phyloP scores from a whole-genome alignment of 106 monocot species.

The Agapanthus africanus region DNA sequence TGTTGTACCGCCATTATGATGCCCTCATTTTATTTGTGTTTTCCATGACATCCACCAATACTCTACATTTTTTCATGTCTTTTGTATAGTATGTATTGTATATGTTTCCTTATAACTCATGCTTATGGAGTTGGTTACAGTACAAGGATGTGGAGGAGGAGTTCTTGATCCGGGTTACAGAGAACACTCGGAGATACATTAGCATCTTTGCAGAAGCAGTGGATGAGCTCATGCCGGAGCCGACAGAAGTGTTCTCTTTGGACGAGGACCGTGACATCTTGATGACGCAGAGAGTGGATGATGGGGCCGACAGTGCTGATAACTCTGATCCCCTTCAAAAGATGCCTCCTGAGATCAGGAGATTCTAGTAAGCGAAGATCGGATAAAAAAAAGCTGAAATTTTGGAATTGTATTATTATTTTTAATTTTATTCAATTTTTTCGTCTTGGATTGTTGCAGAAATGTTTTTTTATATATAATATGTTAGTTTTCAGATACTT shows the following conservation, averaged over 20 bases:
- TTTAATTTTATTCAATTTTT: not conserved
- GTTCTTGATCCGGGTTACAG: constrained; percentile 74
- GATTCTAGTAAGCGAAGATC: constrained; percentile 69
- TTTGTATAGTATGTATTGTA: not conserved
- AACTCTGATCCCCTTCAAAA: constrained; percentile 61
- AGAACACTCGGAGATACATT: constrained; percentile 81
- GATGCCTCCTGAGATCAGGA: constrained; percentile 93
- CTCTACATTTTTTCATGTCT: not conserved
- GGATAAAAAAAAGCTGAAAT: not conserved
- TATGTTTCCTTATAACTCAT: too few relatives aligned
- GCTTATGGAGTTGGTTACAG: constrained; percentile 23
- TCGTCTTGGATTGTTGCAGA: not conserved
- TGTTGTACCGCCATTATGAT: too few relatives aligned
- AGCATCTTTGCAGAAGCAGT: constrained; percentile 71
- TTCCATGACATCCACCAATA: not conserved
- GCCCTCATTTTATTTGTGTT: too few relatives aligned
- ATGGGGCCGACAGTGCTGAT: constrained; percentile 48
- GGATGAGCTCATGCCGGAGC: constrained; percentile 89
- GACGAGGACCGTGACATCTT: constrained; percentile 91
- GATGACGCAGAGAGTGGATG: constrained; percentile 92
- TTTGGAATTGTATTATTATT: not conserved
- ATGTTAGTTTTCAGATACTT: not conserved
- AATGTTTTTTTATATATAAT: not conserved
- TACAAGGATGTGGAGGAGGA: constrained; percentile 92
- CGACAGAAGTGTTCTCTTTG: constrained; percentile 56